Conservation (phyloP, 192 early-diverging fungal genomes). For the Lunasporangiospora selenospora region DNA sequence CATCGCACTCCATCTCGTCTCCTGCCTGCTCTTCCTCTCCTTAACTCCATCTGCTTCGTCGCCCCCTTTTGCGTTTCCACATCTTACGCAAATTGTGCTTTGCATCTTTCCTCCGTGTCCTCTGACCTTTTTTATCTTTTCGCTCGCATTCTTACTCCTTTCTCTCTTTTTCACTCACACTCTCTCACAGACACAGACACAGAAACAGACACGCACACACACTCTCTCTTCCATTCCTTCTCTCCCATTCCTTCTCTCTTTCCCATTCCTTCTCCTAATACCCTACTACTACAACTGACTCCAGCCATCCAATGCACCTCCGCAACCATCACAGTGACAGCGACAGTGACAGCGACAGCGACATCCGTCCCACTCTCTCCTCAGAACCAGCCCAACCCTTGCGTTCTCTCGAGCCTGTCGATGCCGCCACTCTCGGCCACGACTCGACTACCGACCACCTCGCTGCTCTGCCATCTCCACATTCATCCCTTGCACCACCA, state of each 20-base stretch:
- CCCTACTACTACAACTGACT: neutral
- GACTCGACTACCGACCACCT: neutral
- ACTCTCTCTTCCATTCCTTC: neutral
- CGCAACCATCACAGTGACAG: neutral
- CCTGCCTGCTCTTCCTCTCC: neutral
- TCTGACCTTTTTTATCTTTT: slow-evolving; percentile 3
- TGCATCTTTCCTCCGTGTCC: neutral
- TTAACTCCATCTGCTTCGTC: neutral
- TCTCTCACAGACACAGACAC: no score
- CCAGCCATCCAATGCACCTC: neutral
- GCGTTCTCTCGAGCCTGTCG: neutral
- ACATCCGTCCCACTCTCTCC: neutral
- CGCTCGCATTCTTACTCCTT: neutral
- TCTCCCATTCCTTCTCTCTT: neutral
- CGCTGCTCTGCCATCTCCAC: neutral
- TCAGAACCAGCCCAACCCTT: neutral
- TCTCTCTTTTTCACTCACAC: neutral
- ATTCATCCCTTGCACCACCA: neutral
- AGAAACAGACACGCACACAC: no score
- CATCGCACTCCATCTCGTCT: neutral
- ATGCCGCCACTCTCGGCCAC: neutral
- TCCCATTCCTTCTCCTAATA: neutral
- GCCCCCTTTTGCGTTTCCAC: neutral
- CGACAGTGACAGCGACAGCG: neutral
- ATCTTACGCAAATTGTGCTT: neutral